A percentile compares a stretch with the other conserved stretches of the same genome.
phyloP scores from a whole-genome alignment of 2,329 filamentous ascomycete genomes.

The Chrysoporthe deuterocubensis region DNA sequence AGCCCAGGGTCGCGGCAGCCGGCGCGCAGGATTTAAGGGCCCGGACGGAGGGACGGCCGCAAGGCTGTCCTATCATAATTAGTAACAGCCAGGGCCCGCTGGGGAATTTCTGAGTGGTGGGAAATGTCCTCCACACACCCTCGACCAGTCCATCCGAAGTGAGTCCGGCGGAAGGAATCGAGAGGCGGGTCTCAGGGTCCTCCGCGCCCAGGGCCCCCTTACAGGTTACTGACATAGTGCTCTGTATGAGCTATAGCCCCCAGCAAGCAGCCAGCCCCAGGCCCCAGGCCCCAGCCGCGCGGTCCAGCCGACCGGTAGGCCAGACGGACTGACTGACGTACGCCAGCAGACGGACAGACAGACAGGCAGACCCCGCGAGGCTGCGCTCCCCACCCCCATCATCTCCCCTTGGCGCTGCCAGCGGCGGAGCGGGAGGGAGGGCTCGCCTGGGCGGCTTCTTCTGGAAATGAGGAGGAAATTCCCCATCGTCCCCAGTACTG shows the following conservation, averaged over 20 bases:
- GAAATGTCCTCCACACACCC: not conserved
- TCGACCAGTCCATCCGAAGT: conserved; percentile 1
- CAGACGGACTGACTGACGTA: not conserved
- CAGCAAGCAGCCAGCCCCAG: not conserved
- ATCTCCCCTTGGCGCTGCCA: not conserved
- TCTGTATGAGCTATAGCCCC: not conserved
- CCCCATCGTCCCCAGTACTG: not conserved
- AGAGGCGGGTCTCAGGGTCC: conserved; percentile 2
- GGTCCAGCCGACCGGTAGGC: not conserved
- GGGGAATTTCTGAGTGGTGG: conserved; percentile 1
- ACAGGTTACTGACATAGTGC: not conserved
- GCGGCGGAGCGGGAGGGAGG: not conserved
- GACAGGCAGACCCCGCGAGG: conserved; percentile 1
- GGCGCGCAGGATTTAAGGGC: not conserved
- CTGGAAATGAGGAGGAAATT: not conserved
- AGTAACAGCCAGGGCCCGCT: not conserved
- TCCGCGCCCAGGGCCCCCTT: not conserved
- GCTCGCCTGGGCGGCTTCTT: conserved; percentile 7
- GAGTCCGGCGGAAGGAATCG: conserved; percentile 1
- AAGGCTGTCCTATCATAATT: not conserved
- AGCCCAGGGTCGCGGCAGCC: not conserved
- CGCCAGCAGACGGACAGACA: not conserved
- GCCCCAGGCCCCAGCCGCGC: not conserved
- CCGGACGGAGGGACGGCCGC: not conserved
- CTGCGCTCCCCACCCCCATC: not conserved